Percentiles rank a stretch among this genome's conserved stretches.
phyloP scores from a whole-genome alignment of 2,329 filamentous ascomycete genomes.

The Davidsoniella neocaledoniae region DNA sequence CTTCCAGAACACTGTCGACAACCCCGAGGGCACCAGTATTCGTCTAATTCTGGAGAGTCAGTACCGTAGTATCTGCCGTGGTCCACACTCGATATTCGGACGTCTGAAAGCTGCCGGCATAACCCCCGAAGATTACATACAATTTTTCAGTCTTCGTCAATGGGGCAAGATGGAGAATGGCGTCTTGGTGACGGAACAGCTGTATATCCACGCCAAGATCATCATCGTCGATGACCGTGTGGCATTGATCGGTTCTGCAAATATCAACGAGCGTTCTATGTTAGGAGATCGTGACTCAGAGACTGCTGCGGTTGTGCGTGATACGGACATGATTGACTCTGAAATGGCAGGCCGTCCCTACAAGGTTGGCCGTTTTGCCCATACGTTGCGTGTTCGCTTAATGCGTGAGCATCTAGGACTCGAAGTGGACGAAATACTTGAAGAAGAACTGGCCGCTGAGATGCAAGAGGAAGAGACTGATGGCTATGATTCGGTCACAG shows the following conservation, averaged over 20 bases:
- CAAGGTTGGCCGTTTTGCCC: conserved; percentile 78
- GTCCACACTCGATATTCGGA: conserved; percentile 81
- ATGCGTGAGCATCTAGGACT: conserved; percentile 97
- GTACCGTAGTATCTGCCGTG: conserved; percentile 87
- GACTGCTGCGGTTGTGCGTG: conserved; percentile 73
- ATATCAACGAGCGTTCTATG: conserved; percentile 97
- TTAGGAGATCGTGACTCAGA: conserved; percentile 84
- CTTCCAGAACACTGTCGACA: conserved; percentile 91
- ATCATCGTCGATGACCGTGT: conserved; percentile 92
- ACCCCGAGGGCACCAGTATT: conserved; percentile 85
- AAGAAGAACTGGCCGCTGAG: conserved; percentile 57
- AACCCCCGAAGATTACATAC: conserved; percentile 86
- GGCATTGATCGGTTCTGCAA: conserved; percentile 88
- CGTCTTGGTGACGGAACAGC: conserved; percentile 77
- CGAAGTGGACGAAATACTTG: conserved; percentile 79
- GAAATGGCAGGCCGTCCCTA: conserved; percentile 84
- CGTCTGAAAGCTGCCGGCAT: conserved; percentile 64
- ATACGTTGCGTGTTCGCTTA: conserved; percentile 77
- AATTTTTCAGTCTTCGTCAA: conserved; percentile 80
- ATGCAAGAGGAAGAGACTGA: conserved; percentile 35
- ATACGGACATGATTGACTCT: conserved; percentile 83
- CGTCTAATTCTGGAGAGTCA: conserved; percentile 94
- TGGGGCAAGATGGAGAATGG: conserved; percentile 87
- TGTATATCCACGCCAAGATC: conserved; percentile 95
- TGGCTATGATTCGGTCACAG: conserved; percentile 38